Evolutionary conservation across 2,329 filamentous ascomycete species (phyloP), one percentile per base, ranked within the genome.

Genomic region (Calonectria crousiana): DNA sequence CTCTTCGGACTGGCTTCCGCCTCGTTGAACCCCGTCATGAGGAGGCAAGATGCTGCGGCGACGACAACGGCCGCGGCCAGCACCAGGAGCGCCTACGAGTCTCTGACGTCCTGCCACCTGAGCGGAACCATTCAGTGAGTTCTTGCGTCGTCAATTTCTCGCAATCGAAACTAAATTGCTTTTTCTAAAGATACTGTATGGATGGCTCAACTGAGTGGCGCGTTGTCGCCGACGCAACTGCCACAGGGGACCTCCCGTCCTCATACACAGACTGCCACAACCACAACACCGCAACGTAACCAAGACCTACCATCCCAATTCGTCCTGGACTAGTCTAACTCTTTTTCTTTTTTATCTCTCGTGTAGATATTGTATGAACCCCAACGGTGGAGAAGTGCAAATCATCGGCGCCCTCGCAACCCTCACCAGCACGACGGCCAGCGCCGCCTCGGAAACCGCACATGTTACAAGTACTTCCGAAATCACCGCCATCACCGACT

Each of bases 401-500:
- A 71, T 80, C 16, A 70, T 80, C 6, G 76, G 20, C 13, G 71
- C 74, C 47, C 73, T 75, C 26, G 76, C 72, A 1, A 74, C 72
- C 3, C 71, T 72, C 14, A 30, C 76, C 16, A 44, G 66, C 0
- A 18, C 18, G 16, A 47, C 41, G 41, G 41, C 72, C 8, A 75
- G 76, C 23, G 74, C 73, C 10, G 53, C 53, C 14, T 38, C 53
- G 1, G 32, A 20, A 13, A 78, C 78, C 0, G 69, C 75, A 6
- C 38, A 74, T 4, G 71, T 68, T 4, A 49, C 72, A 13, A 34
- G 75, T 4, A 44, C 67, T 0, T 68, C 79, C 1, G 62, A 75
- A 13, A 77, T 86, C 18, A 86, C 84, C 0, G 85, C 84, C 18
- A 78, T 87, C 0, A 83, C 86, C 0, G 77, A 79, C 60, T 87